These are phyloP conservation scores for Albifimbria verrucaria DNA, from an alignment of 2,329 filamentous ascomycete genomes.

Conservation along the genomic window DNA sequence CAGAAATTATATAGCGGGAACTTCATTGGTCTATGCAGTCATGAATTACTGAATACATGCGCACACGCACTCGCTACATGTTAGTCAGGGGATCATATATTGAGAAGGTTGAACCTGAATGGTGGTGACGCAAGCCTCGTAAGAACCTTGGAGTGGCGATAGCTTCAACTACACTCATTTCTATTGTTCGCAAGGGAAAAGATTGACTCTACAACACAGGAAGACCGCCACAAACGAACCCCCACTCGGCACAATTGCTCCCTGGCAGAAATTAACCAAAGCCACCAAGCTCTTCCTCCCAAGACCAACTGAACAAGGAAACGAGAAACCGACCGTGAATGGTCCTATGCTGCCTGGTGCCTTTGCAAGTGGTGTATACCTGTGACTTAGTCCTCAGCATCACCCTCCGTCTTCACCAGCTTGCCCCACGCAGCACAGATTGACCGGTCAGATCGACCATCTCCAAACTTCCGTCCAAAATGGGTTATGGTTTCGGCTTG, in stretches of 20 bases:
- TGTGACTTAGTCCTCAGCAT: neutral
- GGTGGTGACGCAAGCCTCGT: too few relatives aligned
- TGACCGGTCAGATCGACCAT: neutral
- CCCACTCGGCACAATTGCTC: neutral
- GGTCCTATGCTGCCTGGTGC: neutral
- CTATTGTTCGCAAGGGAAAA: too few relatives aligned
- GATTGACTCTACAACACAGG: too few relatives aligned
- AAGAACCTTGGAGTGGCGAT: too few relatives aligned
- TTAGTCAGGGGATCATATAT: neutral
- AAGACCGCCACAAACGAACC: too few relatives aligned
- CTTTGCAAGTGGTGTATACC: neutral
- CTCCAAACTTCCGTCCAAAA: neutral
- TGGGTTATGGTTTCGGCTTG: neutral
- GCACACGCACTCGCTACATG: neutral
- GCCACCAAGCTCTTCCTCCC: constrained; percentile 1
- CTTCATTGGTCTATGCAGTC: constrained; percentile 5
- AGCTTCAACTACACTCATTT: too few relatives aligned
- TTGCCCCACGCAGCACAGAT: neutral
- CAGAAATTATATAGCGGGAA: constrained; percentile 3
- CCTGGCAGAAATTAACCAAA: neutral
- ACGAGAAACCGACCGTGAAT: neutral
- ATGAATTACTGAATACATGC: constrained; percentile 4
- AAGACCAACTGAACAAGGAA: constrained; percentile 2
- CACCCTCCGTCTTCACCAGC: neutral
- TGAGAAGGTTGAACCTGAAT: too few relatives aligned